Conservation (phyloP, 2,329 filamentous ascomycete species). For the Xylariales sp. region DNA sequence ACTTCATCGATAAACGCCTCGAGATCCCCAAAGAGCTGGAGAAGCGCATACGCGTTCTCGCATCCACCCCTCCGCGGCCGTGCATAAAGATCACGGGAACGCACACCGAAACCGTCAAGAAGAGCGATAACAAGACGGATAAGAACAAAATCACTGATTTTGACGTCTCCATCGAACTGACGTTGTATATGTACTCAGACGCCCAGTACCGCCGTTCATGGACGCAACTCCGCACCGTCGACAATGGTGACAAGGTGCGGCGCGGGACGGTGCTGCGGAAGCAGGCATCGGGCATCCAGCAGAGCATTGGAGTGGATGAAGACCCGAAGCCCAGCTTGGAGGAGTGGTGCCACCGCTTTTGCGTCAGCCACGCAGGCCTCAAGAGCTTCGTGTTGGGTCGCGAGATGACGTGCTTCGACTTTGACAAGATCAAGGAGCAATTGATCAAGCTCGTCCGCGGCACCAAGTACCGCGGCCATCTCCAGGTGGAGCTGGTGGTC, state of each 20-base stretch:
- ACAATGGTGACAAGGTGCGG: constrained; percentile 55
- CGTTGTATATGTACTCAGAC: constrained; percentile 50
- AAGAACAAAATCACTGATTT: constrained; percentile 51
- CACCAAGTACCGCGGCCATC: constrained; percentile 63
- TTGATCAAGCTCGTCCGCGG: constrained; percentile 54
- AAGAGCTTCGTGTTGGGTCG: constrained; percentile 52
- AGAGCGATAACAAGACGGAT: constrained; percentile 41
- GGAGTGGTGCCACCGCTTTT: constrained; percentile 68
- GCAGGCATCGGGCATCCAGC: constrained; percentile 26
- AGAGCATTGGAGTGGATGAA: constrained; percentile 39
- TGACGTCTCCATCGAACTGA: constrained; percentile 54
- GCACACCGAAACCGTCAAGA: constrained; percentile 39
- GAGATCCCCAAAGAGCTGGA: constrained; percentile 41
- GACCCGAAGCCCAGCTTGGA: constrained; percentile 33
- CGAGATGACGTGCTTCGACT: constrained; percentile 57
- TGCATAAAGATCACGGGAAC: constrained; percentile 48
- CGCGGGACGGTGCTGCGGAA: constrained; percentile 58
- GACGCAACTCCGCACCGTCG: constrained; percentile 44
- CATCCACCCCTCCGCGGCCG: constrained; percentile 46
- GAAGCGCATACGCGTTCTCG: constrained; percentile 37
- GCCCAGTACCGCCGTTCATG: constrained; percentile 33
- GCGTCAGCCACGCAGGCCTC: constrained; percentile 50
- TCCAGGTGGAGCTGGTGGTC: constrained; percentile 56
- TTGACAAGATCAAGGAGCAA: constrained; percentile 42
- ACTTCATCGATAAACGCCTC: constrained; percentile 40